Conservation (phyloP, 345 rosid species). For the Corchorus capsularis region DNA sequence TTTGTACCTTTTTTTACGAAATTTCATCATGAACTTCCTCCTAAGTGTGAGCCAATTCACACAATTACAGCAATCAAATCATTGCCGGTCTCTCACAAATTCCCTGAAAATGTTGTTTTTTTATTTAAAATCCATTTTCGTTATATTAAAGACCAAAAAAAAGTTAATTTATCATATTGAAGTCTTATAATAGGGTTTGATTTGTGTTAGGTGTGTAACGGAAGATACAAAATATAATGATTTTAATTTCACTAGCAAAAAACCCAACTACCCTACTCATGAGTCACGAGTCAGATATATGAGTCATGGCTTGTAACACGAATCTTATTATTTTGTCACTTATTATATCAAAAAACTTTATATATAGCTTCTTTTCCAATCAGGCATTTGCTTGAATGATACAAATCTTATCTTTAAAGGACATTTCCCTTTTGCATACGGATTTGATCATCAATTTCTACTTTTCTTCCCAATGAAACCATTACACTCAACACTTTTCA, state of each 20-base stretch:
- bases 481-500: too few relatives aligned
- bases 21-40: background rate
- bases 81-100: background rate
- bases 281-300: background rate
- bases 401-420: background rate
- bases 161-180: background rate
- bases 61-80: constrained; percentile 20
- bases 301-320: background rate
- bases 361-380: background rate
- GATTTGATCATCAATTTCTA: background rate
- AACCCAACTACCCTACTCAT: background rate
- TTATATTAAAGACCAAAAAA: background rate
- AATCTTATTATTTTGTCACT: background rate
- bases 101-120: background rate
- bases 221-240: background rate
- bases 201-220: constrained; percentile 5
- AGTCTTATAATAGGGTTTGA: background rate
- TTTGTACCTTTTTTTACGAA: background rate
- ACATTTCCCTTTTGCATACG: background rate
- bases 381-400: background rate
- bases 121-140: background rate
- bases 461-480: too few relatives aligned
- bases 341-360: background rate
- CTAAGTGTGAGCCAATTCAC: background rate
- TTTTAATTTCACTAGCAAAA: background rate